Conservation (phyloP, 176 grass and related monocot genomes). For the Thalia dealbata region DNA sequence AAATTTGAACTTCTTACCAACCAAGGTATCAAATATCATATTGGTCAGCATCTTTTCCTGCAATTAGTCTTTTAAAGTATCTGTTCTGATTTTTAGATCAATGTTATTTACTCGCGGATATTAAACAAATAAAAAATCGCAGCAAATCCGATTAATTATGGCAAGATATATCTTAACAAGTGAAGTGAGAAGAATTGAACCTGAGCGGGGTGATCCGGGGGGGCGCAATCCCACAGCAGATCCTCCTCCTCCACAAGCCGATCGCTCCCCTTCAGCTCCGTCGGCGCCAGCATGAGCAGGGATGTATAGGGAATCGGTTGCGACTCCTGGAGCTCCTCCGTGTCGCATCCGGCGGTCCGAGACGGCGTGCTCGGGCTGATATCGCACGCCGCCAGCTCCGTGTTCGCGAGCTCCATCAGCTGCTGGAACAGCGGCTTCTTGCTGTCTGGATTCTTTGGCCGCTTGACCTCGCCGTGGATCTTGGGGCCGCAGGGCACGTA, state of each 20-base stretch:
- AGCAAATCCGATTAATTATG: neutral
- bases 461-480: conserved; percentile 6
- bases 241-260: conserved; percentile 33
- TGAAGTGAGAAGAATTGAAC: conserved; percentile 6
- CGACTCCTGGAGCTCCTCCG: conserved; percentile 20
- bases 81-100: neutral
- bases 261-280: conserved; percentile 7
- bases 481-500: conserved; percentile 56
- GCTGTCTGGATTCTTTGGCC: conserved; percentile 12
- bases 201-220: conserved; percentile 40
- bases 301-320: conserved; percentile 44
- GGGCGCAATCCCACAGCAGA: conserved; percentile 43
- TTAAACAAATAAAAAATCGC: neutral
- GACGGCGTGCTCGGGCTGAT: conserved; percentile 42
- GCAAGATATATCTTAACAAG: neutral
- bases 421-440: conserved; percentile 39
- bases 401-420: conserved; percentile 49
- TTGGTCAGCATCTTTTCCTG: neutral
- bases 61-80: neutral
- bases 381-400: conserved; percentile 29
- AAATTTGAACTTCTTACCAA: neutral
- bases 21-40: neutral
- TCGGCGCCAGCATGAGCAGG: conserved; percentile 40
- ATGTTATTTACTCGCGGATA: neutral
- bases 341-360: conserved; percentile 14